Evolutionary conservation across 2,329 filamentous ascomycete genomes (phyloP).

Genomic region (Akanthomyces muscarius): DNA sequence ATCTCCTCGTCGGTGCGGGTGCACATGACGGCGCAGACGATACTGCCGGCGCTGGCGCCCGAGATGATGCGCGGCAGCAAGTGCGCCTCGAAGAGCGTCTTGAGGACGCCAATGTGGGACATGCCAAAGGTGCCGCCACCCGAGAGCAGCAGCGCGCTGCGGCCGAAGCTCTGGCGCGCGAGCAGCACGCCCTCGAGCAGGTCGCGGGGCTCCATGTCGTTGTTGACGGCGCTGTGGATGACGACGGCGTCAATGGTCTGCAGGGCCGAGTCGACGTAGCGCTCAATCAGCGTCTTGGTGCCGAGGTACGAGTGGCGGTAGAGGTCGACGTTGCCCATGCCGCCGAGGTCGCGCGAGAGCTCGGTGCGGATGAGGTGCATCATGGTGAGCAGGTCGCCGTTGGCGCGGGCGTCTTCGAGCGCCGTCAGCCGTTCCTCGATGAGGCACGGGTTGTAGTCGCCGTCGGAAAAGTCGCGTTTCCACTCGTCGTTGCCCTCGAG

Average conservation of each 20-base stretch:
- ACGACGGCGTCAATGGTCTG: constrained; percentile 70
- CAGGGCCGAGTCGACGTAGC: constrained; percentile 76
- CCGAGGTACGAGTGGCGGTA: constrained; percentile 83
- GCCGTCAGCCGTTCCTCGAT: constrained; percentile 67
- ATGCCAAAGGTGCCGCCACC: constrained; percentile 88
- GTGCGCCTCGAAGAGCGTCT: constrained; percentile 69
- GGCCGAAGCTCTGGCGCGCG: constrained; percentile 76
- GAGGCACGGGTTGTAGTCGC: constrained; percentile 67
- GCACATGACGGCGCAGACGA: constrained; percentile 77
- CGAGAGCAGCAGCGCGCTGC: constrained; percentile 76
- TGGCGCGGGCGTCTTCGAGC: constrained; percentile 68
- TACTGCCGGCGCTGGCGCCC: constrained; percentile 81
- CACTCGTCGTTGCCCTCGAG: constrained; percentile 78
- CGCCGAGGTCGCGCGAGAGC: constrained; percentile 74
- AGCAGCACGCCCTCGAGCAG: constrained; percentile 66
- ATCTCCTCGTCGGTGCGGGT: constrained; percentile 75
- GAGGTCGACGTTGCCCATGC: constrained; percentile 77
- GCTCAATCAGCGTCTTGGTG: constrained; percentile 82
- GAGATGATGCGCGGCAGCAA: constrained; percentile 83
- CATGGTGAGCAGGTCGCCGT: constrained; percentile 71
- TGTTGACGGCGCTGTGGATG: constrained; percentile 50
- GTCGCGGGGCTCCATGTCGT: constrained; percentile 55
- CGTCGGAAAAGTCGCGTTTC: constrained; percentile 62
- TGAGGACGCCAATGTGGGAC: constrained; percentile 85
- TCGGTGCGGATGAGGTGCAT: constrained; percentile 76